Base-by-base conservation (phyloP, 495 filamentous ascomycete genomes). In the Tuber calosporum region DNA sequence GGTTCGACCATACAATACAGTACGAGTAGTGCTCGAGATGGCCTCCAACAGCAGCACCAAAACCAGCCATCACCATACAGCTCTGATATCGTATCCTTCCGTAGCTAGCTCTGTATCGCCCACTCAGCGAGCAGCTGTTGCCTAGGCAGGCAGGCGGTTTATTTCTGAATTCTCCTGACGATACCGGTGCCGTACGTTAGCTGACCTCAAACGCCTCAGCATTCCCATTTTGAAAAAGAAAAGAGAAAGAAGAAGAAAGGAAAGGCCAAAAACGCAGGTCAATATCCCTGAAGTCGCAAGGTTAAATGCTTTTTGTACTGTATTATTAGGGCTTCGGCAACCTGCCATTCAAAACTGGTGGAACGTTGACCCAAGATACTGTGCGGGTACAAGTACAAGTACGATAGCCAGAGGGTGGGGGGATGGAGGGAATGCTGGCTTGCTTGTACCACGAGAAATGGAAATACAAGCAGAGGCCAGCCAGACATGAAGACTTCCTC, bases 141-240 rank as follows among this genome's bases (percentile, higher is more conserved):
- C 53, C 53, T 62, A 26, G 26, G n/a, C 53, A 26, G 53, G 26
- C n/a, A n/a, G 53, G 26, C n/a, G n/a, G 53, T 11, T 30, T 62
- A 62, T 62, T 62, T 53, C 30, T 62, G 53, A 62, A 62, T 62
- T 15, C 53, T 17, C n/a, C 53, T 22, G 53, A 62, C 53, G 53
- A 62, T 30, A 62, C 22, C 45, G n/a, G 13, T 62, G 30, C 20
- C 20, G n/a, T 30, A 48, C 45, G 11, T 6, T 53, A 58, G 53
- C n/a, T 62, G 53, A 30, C 53, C 53, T 13, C n/a, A 30, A 62
- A 62, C 53, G 53, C 53, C 53, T 62, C n/a, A 62, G 53, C 53
- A 30, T 62, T 62, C 53, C 53, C 30, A 30, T 30, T 62, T 13
- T 17, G n/a, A 30, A 30, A 30, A 62, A 30, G 9, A 30, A 62